Percentiles rank a stretch among this genome's conserved stretches.
Conservation (phyloP, 768 basidiomycete genomes). For the Chalciporus chontae region DNA sequence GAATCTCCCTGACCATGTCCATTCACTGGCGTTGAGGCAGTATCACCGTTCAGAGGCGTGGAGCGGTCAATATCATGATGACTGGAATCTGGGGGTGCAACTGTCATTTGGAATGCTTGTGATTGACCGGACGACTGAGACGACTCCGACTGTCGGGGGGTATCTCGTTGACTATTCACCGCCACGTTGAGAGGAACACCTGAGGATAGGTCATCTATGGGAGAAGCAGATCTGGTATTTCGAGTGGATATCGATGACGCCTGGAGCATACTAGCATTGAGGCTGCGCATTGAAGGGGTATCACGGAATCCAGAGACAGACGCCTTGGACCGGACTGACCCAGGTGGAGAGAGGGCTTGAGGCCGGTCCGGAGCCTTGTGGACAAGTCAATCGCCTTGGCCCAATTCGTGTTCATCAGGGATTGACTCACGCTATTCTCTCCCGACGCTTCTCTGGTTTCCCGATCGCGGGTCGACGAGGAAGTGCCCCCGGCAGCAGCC, state of each 20-base stretch:
- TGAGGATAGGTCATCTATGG: slow-evolving; percentile 8
- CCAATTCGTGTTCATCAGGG: neutral
- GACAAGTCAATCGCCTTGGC: neutral
- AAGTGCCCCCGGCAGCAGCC: slow-evolving; percentile 25
- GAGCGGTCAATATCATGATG: slow-evolving; percentile 3
- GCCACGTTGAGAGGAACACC: slow-evolving; percentile 14
- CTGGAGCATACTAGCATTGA: slow-evolving; percentile 13
- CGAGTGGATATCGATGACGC: slow-evolving; percentile 1
- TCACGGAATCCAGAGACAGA: slow-evolving; percentile 26
- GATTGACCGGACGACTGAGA: slow-evolving; percentile 26
- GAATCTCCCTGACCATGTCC: neutral
- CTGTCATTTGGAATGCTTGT: slow-evolving; percentile 40
- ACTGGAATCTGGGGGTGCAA: slow-evolving; percentile 36
- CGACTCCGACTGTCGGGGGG: slow-evolving; percentile 9
- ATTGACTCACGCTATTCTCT: slow-evolving; percentile 41
- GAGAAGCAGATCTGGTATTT: slow-evolving; percentile 11
- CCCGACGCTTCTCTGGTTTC: slow-evolving; percentile 28
- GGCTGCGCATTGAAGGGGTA: slow-evolving; percentile 20
- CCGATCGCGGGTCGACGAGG: slow-evolving; percentile 26
- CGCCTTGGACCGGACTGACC: slow-evolving; percentile 20
- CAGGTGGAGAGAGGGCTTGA: slow-evolving; percentile 1
- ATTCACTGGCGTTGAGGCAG: slow-evolving; percentile 1
- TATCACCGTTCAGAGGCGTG: slow-evolving; percentile 3
- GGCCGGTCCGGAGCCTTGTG: slow-evolving; percentile 10
- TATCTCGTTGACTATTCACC: slow-evolving; percentile 13